Evolutionary conservation across 2,329 filamentous ascomycete genomes (phyloP).

Genomic region (Coleophoma crateriformis): DNA sequence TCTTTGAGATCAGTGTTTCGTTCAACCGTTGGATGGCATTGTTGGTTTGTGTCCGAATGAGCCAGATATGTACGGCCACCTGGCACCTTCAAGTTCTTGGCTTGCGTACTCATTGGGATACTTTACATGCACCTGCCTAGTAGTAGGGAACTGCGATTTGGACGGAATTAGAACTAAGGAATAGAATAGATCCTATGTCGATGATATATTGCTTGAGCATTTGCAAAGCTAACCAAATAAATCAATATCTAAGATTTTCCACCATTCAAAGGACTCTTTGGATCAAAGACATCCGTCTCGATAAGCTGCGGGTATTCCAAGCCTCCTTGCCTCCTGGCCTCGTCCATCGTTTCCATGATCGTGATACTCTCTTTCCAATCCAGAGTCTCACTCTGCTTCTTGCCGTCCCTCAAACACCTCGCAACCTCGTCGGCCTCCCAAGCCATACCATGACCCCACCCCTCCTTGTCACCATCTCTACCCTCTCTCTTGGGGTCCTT

Average conservation of each 20-base stretch:
- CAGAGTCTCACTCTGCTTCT: slow-evolving; percentile 53
- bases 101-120: no score
- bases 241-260: neutral
- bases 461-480: slow-evolving; percentile 2
- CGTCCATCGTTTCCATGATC: slow-evolving; percentile 70
- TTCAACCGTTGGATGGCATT: no score
- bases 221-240: no score
- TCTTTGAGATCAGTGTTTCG: no score
- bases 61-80: no score
- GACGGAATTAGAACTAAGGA: no score
- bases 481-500: slow-evolving; percentile 24
- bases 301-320: slow-evolving; percentile 61
- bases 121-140: no score
- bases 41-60: no score
- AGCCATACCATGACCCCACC: slow-evolving; percentile 59
- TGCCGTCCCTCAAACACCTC: slow-evolving; percentile 55
- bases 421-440: slow-evolving; percentile 68
- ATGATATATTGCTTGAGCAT: no score
- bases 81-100: no score
- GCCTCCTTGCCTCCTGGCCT: slow-evolving; percentile 56
- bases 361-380: slow-evolving; percentile 57
- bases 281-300: slow-evolving; percentile 54
- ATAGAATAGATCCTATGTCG: no score
- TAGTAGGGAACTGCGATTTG: no score
- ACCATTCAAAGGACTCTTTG: slow-evolving; percentile 53